phyloP scores from a whole-genome alignment of 768 basidiomycete genomes.

The Boletales sp. region DNA sequence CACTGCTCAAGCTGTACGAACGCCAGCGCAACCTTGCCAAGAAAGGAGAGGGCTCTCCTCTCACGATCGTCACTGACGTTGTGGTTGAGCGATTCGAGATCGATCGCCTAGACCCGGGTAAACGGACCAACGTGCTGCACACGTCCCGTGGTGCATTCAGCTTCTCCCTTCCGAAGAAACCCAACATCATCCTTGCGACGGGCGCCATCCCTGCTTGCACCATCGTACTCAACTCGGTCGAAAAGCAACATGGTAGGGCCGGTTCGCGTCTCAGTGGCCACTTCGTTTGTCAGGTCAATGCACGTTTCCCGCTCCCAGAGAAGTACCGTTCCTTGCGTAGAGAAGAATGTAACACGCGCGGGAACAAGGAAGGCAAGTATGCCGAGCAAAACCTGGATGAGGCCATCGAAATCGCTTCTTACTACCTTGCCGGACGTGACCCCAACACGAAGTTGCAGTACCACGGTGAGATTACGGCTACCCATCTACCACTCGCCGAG shows the following conservation, averaged over 20 bases:
- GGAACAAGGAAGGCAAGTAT: background rate
- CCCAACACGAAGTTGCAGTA: slow-evolving; percentile 2
- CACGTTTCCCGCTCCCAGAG: slow-evolving; percentile 6
- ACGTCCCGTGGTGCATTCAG: slow-evolving; percentile 15
- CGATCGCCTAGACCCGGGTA: slow-evolving; percentile 5
- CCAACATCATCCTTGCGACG: slow-evolving; percentile 20
- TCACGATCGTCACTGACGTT: slow-evolving; percentile 14
- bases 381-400: background rate
- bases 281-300: slow-evolving; percentile 9
- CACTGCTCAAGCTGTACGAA: slow-evolving; percentile 11
- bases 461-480: slow-evolving; percentile 9
- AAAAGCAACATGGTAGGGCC: slow-evolving; percentile 8
- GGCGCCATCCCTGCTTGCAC: slow-evolving; percentile 18
- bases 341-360: background rate
- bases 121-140: slow-evolving; percentile 6
- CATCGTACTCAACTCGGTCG: slow-evolving; percentile 15
- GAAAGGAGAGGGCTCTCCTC: slow-evolving; percentile 8
- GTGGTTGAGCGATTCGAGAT: slow-evolving; percentile 10
- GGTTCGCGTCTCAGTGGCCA: slow-evolving; percentile 15
- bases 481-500: slow-evolving; percentile 9
- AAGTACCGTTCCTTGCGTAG: background rate
- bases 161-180: slow-evolving; percentile 5
- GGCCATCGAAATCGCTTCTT: background rate
- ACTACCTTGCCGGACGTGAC: slow-evolving; percentile 9
- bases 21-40: slow-evolving; percentile 10